Percentiles rank a stretch among this genome's conserved stretches.
Evolutionary conservation across 306 rosid genomes (phyloP).

Genomic region (cucumber (Cucumis sativus)): DNA sequence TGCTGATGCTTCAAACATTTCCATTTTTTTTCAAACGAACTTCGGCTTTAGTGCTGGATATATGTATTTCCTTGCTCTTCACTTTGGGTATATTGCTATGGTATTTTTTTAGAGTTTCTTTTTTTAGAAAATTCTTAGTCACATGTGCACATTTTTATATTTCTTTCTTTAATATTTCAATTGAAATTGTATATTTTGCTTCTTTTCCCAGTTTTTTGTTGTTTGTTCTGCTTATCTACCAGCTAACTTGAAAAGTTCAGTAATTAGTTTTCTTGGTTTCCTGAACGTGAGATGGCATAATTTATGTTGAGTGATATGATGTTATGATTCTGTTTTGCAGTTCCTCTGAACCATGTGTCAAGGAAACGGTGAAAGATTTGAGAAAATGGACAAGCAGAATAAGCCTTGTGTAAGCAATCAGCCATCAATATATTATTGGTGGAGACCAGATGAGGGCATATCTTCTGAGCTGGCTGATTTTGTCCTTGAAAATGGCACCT

Average conservation of each 20-base stretch:
- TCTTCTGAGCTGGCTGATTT: constrained; percentile 28
- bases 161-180: background rate
- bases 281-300: background rate
- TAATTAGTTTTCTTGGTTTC: background rate
- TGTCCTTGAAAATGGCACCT: constrained; percentile 24
- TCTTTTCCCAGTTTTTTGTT: background rate
- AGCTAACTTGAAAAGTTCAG: background rate
- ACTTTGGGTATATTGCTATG: background rate
- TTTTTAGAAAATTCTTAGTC: background rate
- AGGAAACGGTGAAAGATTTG: constrained; percentile 19
- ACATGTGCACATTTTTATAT: background rate
- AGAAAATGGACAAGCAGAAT: constrained; percentile 43
- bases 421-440: constrained; percentile 44
- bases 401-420: constrained; percentile 28
- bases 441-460: constrained; percentile 20
- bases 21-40: background rate
- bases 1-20: background rate
- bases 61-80: background rate
- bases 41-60: background rate
- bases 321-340: background rate
- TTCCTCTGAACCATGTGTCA: constrained; percentile 6
- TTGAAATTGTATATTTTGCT: background rate
- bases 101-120: background rate
- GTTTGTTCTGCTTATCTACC: background rate
- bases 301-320: background rate